Base-by-base conservation (phyloP, 345 rosid species). In the Heritiera littoralis region DNA sequence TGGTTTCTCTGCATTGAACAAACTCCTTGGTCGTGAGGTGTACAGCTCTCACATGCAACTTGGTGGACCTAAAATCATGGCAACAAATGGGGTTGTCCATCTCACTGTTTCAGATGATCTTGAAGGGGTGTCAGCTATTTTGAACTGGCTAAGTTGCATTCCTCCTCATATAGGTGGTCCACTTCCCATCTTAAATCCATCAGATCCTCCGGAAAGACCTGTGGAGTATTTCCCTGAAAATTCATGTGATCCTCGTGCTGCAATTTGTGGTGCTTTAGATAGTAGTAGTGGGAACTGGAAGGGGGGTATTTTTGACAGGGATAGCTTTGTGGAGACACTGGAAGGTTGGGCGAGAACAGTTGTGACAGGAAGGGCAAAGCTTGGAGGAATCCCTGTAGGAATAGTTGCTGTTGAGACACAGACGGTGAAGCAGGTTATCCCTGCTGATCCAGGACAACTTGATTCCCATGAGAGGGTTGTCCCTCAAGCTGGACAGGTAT, bases 21-120 rank as follows among this genome's bases (percentile, higher is more conserved):
- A 96, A 85, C 93, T 96, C 80, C 99, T 96, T 64, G 99, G 99
- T 58, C 95, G 99, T 51, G 99, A 96, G 84, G 99, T 96, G 38
- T 96, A 96, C 85, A 96, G 99, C 87, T 96, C 99, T 78, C 99
- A 96, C 87, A 96, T 96, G 99, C 99, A 96, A 88, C 99, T 96
- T 66, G 99, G 99, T 78, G 99, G 99, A 52, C 99, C 99, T 2
- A 96, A 96, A 87, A 92, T 96, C 80, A 96, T 96, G 99, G 98
- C 97, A 51, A 96, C 98, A 56, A 96, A 96, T 80, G 99, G 99
- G 60, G 99, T 96, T 56, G 98, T 93, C 77, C 99, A 96, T 90
- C 97, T 90, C 75, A 91, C 98, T 5, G 99, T 96, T 72, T 89
- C 98, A 18, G 98, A 96, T 86, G 99, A 96, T 85, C 98, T 96